phyloP scores from a whole-genome alignment of 2,329 filamentous ascomycete species.

The Fonsecaea erecta region DNA sequence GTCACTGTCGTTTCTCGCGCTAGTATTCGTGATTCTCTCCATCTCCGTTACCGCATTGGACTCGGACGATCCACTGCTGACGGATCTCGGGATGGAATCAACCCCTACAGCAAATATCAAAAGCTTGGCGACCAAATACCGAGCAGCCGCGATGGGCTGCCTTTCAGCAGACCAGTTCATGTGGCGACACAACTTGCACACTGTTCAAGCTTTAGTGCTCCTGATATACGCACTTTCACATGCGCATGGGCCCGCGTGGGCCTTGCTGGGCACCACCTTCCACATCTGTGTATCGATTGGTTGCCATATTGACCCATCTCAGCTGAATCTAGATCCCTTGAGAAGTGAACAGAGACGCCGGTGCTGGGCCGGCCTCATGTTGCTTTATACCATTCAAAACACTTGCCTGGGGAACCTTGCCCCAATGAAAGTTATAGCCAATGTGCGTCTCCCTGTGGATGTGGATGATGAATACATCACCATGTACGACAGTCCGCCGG shows the following conservation, averaged over 20 bases:
- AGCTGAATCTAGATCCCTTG: slow-evolving; percentile 43
- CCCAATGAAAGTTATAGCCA: slow-evolving; percentile 39
- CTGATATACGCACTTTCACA: slow-evolving; percentile 48
- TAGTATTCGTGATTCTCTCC: slow-evolving; percentile 47
- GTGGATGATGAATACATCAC: slow-evolving; percentile 46
- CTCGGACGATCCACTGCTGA: slow-evolving; percentile 44
- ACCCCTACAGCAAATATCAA: slow-evolving; percentile 46
- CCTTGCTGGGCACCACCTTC: slow-evolving; percentile 47
- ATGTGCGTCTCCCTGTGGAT: slow-evolving; percentile 44
- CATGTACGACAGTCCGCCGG: slow-evolving; percentile 22
- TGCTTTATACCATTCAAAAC: slow-evolving; percentile 49
- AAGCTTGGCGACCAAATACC: slow-evolving; percentile 45
- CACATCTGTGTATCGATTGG: slow-evolving; percentile 50
- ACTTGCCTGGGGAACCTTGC: slow-evolving; percentile 45
- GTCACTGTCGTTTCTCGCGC: slow-evolving; percentile 46
- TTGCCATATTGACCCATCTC: slow-evolving; percentile 48
- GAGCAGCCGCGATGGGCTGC: slow-evolving; percentile 46
- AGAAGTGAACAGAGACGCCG: slow-evolving; percentile 48
- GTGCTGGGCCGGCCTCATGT: slow-evolving; percentile 48
- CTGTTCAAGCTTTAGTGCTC: slow-evolving; percentile 47
- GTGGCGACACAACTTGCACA: slow-evolving; percentile 47
- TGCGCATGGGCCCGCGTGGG: slow-evolving; percentile 46
- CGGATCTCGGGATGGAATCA: slow-evolving; percentile 45
- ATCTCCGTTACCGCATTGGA: slow-evolving; percentile 47
- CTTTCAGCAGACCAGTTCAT: slow-evolving; percentile 48